phyloP scores from a whole-genome alignment of 1,139 yeast species.

The Blastobotrys aristatus region DNA sequence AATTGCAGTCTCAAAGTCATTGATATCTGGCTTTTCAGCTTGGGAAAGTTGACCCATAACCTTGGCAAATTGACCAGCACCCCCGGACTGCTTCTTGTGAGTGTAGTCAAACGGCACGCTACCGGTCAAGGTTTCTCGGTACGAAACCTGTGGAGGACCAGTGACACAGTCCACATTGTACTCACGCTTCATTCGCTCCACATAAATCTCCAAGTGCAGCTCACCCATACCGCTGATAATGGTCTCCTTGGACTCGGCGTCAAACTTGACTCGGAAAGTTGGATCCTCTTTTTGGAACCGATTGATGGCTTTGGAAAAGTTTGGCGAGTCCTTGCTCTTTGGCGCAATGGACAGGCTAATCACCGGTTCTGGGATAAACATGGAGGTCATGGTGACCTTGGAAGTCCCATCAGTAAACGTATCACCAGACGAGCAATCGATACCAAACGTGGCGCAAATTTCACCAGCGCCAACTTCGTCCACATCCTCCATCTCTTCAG shows the following conservation, averaged over 20 bases:
- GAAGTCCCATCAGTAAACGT: constrained; percentile 75
- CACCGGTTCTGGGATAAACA: constrained; percentile 98
- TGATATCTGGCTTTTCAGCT: constrained; percentile 43
- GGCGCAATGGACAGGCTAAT: constrained; percentile 89
- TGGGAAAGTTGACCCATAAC: constrained; percentile 83
- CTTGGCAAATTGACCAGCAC: constrained; percentile 99
- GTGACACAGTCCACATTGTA: constrained; percentile 93
- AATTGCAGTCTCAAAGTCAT: constrained; percentile 76
- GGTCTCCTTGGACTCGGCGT: constrained; percentile 89
- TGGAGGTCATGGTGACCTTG: constrained; percentile 86
- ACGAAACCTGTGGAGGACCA: constrained; percentile 97
- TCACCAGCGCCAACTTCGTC: constrained; percentile 97
- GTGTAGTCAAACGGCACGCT: constrained; percentile 84
- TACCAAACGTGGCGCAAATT: constrained; percentile 98
- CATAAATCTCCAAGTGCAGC: constrained; percentile 90
- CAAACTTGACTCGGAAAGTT: constrained; percentile 89
- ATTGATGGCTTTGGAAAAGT: constrained; percentile 93
- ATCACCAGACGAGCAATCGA: constrained; percentile 99
- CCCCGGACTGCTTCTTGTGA: constrained; percentile 97
- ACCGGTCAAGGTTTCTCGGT: constrained; percentile 83
- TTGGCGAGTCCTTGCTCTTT: constrained; percentile 78
- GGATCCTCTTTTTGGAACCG: constrained; percentile 99
- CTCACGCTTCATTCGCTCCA: constrained; percentile 96
- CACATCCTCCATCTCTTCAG: constrained; percentile 97
- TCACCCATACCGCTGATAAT: constrained; percentile 99